phyloP scores from a whole-genome alignment of 768 basidiomycete genomes.

The button mushroom (Agaricus bisporus) region DNA sequence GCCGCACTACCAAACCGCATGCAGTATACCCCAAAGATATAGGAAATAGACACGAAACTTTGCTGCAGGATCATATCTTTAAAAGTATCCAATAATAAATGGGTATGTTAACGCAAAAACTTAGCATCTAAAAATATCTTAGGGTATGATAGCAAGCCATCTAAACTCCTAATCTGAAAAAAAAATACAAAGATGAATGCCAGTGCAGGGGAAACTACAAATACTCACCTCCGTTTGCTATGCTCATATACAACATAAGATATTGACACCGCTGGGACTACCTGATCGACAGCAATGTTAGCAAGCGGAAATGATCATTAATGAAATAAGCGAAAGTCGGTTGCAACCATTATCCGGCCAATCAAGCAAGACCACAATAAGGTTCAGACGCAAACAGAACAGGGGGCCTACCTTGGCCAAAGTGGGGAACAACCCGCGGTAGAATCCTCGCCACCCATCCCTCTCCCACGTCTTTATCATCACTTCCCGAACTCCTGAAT shows the following conservation, averaged over 20 bases:
- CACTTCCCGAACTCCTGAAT: constrained; percentile 87
- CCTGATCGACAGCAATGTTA: constrained; percentile 35
- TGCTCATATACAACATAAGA: constrained; percentile 94
- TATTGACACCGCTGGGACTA: constrained; percentile 94
- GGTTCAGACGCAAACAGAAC: neutral
- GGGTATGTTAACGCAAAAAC: constrained; percentile 10
- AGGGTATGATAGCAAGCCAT: constrained; percentile 12
- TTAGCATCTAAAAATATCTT: constrained; percentile 7
- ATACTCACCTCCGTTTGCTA: constrained; percentile 66
- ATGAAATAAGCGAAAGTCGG: constrained; percentile 6
- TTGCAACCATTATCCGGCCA: constrained; percentile 3
- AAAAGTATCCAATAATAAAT: neutral
- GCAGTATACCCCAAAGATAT: neutral
- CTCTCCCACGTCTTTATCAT: constrained; percentile 68
- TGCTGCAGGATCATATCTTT: too few species aligned
- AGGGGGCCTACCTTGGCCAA: constrained; percentile 68
- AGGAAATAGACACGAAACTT: too few species aligned
- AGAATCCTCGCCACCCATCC: constrained; percentile 94
- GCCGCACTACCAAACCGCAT: constrained; percentile 5
- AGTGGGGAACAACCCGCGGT: constrained; percentile 87
- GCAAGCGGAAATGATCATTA: neutral
- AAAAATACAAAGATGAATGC: constrained; percentile 10
- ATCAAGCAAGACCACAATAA: neutral
- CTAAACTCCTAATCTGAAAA: constrained; percentile 56
- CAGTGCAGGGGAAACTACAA: neutral